These are phyloP conservation scores for Vanrija sp. DNA, from an alignment of 1,284 basidiomycete genomes.

Conservation along the genomic window DNA sequence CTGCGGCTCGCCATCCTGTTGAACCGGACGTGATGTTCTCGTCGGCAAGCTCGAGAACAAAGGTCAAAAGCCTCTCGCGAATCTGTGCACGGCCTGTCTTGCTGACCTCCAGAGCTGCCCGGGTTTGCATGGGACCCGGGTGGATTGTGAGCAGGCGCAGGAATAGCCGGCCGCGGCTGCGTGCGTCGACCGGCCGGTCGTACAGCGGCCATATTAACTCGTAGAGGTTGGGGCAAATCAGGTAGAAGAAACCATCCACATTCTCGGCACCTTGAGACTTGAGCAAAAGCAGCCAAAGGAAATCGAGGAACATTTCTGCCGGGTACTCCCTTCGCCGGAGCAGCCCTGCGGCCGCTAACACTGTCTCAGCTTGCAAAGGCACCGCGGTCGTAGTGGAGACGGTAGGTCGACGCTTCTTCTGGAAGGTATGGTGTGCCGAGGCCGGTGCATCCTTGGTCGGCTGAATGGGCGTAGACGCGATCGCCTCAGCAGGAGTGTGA, in stretches of 20 bases:
- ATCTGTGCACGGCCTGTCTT: slow-evolving; percentile 1
- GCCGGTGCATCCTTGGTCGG: slow-evolving; percentile 12
- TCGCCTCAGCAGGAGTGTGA: slow-evolving; percentile 20
- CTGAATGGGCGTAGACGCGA: slow-evolving; percentile 13
- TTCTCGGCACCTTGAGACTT: slow-evolving; percentile 24
- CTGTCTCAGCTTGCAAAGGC: slow-evolving; percentile 19
- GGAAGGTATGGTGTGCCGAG: too few relatives aligned
- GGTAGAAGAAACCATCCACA: slow-evolving; percentile 24
- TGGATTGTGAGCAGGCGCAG: slow-evolving; percentile 37
- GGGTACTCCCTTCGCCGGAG: slow-evolving; percentile 17
- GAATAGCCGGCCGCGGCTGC: slow-evolving; percentile 25
- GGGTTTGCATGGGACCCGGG: slow-evolving; percentile 13
- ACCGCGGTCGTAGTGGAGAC: slow-evolving; percentile 1
- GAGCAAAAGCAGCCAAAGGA: slow-evolving; percentile 38
- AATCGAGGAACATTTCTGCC: slow-evolving; percentile 30
- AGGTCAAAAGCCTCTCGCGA: slow-evolving; percentile 31
- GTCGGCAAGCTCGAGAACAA: slow-evolving; percentile 36
- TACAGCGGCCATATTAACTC: slow-evolving; percentile 35
- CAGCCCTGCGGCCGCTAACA: slow-evolving; percentile 19
- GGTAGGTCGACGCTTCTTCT: not conserved
- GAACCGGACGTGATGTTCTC: slow-evolving; percentile 20
- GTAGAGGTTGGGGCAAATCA: slow-evolving; percentile 16
- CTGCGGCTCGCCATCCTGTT: slow-evolving; percentile 21
- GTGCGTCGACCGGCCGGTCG: slow-evolving; percentile 19
- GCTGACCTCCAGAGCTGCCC: not conserved